A percentile compares a stretch with the other conserved stretches of the same genome.
These are phyloP conservation scores for Podospora didyma DNA, from an alignment of 495 filamentous ascomycete genomes.

Conservation along the genomic window DNA sequence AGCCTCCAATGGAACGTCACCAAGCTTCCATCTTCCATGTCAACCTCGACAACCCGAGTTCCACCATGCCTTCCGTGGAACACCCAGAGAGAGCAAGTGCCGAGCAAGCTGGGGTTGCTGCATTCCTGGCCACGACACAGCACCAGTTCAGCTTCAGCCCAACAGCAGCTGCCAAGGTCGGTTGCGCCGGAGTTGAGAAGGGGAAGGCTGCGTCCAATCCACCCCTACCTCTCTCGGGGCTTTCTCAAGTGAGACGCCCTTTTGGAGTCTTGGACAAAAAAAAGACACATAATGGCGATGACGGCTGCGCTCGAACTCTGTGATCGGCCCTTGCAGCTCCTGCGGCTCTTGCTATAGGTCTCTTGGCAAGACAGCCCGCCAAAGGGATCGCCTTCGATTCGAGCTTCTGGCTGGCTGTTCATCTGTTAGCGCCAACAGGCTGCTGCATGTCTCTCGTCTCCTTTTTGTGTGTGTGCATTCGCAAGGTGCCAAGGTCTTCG, in stretches of 20 bases:
- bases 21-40: too few species aligned
- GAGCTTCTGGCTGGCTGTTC: background rate
- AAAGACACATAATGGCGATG: conserved; percentile 8
- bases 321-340: background rate
- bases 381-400: background rate
- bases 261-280: background rate
- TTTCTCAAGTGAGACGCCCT: background rate
- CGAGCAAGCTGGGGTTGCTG: too few species aligned
- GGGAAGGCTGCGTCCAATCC: background rate
- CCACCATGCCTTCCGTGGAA: too few species aligned
- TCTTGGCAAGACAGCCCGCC: conserved; percentile 3
- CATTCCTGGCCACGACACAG: too few species aligned
- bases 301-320: conserved; percentile 6
- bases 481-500: background rate
- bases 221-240: background rate
- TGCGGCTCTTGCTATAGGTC: conserved; percentile 12
- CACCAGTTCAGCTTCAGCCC: too few species aligned
- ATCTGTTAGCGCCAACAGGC: background rate
- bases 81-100: too few species aligned
- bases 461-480: background rate
- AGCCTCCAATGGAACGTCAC: too few species aligned
- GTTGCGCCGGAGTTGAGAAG: background rate
- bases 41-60: too few species aligned
- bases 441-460: background rate
- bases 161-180: background rate